These are phyloP conservation scores for Poa annua DNA, from an alignment of 176 grass and related monocot species.

Conservation along the genomic window DNA sequence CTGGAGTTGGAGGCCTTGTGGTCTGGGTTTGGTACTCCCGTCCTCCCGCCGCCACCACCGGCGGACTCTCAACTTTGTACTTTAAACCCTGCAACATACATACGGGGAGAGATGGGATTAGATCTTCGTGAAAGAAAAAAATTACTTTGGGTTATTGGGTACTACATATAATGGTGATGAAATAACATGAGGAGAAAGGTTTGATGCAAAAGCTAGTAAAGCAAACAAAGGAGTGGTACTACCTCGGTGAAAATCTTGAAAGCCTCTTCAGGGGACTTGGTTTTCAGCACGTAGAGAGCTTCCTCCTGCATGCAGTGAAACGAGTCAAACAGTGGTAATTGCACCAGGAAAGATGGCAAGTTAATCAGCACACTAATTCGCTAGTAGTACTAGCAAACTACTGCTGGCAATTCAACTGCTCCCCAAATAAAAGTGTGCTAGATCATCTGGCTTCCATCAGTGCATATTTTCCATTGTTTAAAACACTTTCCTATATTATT, in stretches of 20 bases:
- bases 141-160: too few relatives aligned
- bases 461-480: too few relatives aligned
- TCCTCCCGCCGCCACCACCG: background rate
- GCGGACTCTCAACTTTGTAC: background rate
- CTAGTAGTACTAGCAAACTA: background rate
- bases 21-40: background rate
- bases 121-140: background rate
- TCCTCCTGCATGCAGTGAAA: conserved; percentile 40
- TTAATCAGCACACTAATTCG: background rate
- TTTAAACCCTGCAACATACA: background rate
- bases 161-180: background rate
- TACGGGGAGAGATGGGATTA: background rate
- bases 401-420: background rate
- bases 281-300: conserved; percentile 44
- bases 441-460: background rate
- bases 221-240: background rate
- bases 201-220: background rate
- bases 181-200: background rate
- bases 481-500: background rate
- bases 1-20: background rate
- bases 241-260: conserved; percentile 43
- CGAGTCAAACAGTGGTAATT: conserved; percentile 33
- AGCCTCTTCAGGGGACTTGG: conserved; percentile 42
- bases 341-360: background rate
- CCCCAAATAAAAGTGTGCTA: background rate